Evolutionary conservation across 495 filamentous ascomycete species (phyloP), one percentile per base, ranked within the genome.

Genomic region (Neurospora sp.): DNA sequence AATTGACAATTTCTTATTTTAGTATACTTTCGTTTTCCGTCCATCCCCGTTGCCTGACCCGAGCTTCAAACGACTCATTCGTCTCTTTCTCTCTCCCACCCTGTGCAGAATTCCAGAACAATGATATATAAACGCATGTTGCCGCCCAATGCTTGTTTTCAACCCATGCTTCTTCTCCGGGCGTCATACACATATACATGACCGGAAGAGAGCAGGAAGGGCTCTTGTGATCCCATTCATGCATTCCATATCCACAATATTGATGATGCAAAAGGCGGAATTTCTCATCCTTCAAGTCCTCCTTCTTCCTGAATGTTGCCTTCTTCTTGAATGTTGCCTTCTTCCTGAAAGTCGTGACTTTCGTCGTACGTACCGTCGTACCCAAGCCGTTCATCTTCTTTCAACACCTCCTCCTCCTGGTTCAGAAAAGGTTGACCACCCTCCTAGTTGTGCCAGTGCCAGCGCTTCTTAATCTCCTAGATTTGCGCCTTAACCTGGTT

Each of bases 401-500:
- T 46, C 42, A 4, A 46, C 8, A 3, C 20, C n/a, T 27, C 48
- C n/a, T 27, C 48, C 27, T 61, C 53, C 53, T 61, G 53, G 53
- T 31, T 27, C 53, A 61, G 53, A 12, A 16, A 61, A 27, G 22
- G 6, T 61, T 11, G 27, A 31, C 53, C 11, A 5, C 31, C 22
- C 22, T 61, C 27, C 53, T 16, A 61, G 22, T 27, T 35, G 12
- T 61, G 12, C 22, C 53, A 35, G 22, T 61, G 53, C 53, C 53
- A 61, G 27, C 53, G 53, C 53, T 31, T 61, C 22, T 31, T 61
- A 61, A 61, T 61, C 53, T 61, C 53, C 53, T 61, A 61, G 53
- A 61, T n/a, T 27, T 75, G 71, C 42, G 78, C 20, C 70, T 69
- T 69, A 4, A 79, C 76, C 4, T 44, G 65, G 59, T 73, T 82